Percentiles rank a stretch among this genome's conserved stretches.
Conservation (phyloP, 2,329 filamentous ascomycete species). For the Fusarium globosum region DNA sequence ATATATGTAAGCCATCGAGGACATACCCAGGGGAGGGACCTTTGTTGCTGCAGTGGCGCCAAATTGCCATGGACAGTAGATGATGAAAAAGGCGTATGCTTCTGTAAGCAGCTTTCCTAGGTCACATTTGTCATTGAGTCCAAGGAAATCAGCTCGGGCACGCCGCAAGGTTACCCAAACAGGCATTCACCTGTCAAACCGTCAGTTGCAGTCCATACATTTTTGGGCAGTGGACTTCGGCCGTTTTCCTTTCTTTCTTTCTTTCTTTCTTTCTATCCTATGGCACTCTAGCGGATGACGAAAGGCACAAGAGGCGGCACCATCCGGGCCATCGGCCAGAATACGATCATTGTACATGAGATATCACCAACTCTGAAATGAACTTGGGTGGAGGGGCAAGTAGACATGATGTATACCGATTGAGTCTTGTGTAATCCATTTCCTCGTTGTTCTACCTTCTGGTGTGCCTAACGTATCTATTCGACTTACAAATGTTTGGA, state of each 20-base stretch:
- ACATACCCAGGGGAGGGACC: slow-evolving; percentile 4
- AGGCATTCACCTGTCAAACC: slow-evolving; percentile 8
- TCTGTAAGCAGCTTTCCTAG: slow-evolving; percentile 15
- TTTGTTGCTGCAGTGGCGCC: slow-evolving; percentile 14
- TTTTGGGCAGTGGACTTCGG: background rate
- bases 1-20: slow-evolving; percentile 1
- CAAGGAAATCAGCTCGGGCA: slow-evolving; percentile 1
- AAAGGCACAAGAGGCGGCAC: slow-evolving; percentile 9
- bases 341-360: slow-evolving; percentile 8
- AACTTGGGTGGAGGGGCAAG: slow-evolving; percentile 3
- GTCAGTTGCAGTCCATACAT: slow-evolving; percentile 3
- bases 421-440: slow-evolving; percentile 1
- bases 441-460: background rate
- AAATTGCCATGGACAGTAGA: background rate
- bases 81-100: background rate
- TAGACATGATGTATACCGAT: slow-evolving; percentile 8
- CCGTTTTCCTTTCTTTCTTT: slow-evolving; percentile 3
- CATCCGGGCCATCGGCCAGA: slow-evolving; percentile 20
- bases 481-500: slow-evolving; percentile 34
- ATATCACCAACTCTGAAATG: background rate
- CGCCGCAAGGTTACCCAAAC: slow-evolving; percentile 2
- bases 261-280: background rate
- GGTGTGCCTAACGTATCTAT: background rate
- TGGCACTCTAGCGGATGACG: slow-evolving; percentile 14
- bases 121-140: slow-evolving; percentile 31